Base-by-base conservation (phyloP, 495 filamentous ascomycete genomes). In the Amorphotheca resinae region DNA sequence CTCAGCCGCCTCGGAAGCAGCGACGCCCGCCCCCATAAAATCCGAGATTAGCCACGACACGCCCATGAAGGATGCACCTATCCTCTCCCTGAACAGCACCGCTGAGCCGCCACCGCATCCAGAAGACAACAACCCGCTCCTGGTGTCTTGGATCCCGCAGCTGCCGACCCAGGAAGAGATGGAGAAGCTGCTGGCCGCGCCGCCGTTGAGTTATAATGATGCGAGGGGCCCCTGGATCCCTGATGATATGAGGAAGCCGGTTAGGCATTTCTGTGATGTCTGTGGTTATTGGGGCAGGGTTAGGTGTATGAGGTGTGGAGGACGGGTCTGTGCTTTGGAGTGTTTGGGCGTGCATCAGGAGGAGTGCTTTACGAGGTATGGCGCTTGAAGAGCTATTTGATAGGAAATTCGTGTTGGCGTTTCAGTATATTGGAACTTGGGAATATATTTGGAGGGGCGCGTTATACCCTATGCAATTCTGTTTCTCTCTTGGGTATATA, bases 241-340 rank as follows among this genome's bases (percentile, higher is more conserved):
- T 0, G 52, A 64, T 3, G 54, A 51, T 33, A 63, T 40, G 45
- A 47, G 46, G 39, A 76, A 73, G 38, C 76, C 84, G n/a, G 63
- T 68, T 40, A 67, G 86, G 39, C 56, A 59, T 20, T 95, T 95
- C 55, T 95, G 87, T 63, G 84, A 82, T 54, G 79, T 88, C 39
- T 95, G 87, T 62, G 87, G 87, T 22, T 93, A 91, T 60, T 95
- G 88, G 87, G 87, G 87, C 1, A 71, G 81, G 49, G 81, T 87
- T 22, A 75, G 72, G 60, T 95, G 87, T 60, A 75, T 80, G 64
- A 87, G 77, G 61, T 95, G 87, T 63, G 85, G 85, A 26, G 67
- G 72, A 42, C 61, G 84, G 50, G 82, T 81, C 9, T 95, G 87
- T 62, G 83, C 84, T 48, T 59, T 95, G 42, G 80, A 82, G 47